A percentile compares a stretch with the other conserved stretches of the same genome.
Conservation (phyloP, 2,329 filamentous ascomycete species). For the Neofusicoccum sp. region DNA sequence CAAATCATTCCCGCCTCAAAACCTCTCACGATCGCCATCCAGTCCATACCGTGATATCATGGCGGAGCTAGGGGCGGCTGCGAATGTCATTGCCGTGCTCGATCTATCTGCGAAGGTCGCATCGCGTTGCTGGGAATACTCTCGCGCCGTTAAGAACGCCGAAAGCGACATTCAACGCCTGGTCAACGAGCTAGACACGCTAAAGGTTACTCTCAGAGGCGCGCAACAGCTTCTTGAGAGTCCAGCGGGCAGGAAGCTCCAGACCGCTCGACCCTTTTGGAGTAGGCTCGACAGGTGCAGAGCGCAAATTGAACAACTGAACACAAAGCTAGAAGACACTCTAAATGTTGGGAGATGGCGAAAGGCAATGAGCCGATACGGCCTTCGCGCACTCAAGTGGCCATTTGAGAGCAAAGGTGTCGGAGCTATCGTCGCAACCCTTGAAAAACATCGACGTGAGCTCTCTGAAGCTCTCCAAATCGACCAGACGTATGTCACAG, state of each 20-base stretch:
- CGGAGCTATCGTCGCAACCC: constrained; percentile 23
- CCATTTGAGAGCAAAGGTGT: constrained; percentile 39
- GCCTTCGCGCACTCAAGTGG: constrained; percentile 41
- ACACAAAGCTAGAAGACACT: too few relatives aligned
- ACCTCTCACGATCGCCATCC: too few relatives aligned
- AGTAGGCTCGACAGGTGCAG: too few relatives aligned
- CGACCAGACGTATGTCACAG: background rate
- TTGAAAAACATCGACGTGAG: background rate
- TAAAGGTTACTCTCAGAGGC: background rate
- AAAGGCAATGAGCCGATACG: constrained; percentile 33
- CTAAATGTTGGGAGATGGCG: background rate
- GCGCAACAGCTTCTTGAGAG: background rate
- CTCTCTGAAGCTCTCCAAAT: background rate
- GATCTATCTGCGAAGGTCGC: background rate
- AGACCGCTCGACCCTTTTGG: too few relatives aligned
- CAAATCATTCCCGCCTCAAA: too few relatives aligned
- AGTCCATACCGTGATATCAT: too few relatives aligned
- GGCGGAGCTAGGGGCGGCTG: background rate
- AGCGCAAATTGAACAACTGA: too few relatives aligned
- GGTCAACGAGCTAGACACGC: background rate
- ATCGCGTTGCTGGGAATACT: background rate
- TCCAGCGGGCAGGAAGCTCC: background rate
- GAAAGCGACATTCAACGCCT: constrained; percentile 7
- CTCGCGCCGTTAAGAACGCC: background rate
- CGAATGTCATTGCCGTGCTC: background rate